Base-by-base conservation (phyloP, 257 asterid species). In the Lycium ferocissimum region DNA sequence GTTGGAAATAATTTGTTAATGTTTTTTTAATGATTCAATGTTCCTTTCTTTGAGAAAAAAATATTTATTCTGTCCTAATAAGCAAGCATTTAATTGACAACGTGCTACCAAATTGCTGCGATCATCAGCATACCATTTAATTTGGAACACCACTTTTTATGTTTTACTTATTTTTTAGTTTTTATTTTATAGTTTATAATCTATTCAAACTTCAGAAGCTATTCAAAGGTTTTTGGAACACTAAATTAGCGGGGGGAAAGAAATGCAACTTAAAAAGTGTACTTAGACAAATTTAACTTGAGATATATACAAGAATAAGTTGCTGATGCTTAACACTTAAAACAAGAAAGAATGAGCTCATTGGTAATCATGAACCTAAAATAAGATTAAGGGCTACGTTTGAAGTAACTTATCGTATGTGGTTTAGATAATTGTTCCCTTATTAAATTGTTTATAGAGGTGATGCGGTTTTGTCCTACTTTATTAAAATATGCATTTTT, bases 211-310 rank as follows among this genome's bases (percentile, higher is more conserved):
- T 2, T 76, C 63, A 22, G 7, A 7, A 47, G 43, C 6, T 51
- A 76, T 76, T 76, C 81, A 76, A 76, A 76, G n/a, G 13, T 22
- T 51, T 75, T 76, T 14, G 63, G 62, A 76, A 76, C 81, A 51
- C 58, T 26, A 51, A 22, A 76, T 20, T 76, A 49, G 56, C 43
- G 13, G 26, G 51, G 51, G 45, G 6, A 49, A 62, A 76, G 51
- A 20, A 73, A 20, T 45, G 6, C 0, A 22, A 6, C 62, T 11
- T 53, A 51, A 76, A 49, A 76, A 76, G 81, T 51, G 81, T 22
- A 76, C 0, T 22, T 76, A 75, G 43, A 75, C 43, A 75, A 49
- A 49, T 49, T 75, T 62, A 49, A 75, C 14, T 22, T 22, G 63
- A 76, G 20, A 51, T 76, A 22, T 13, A 76, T 76, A 26, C 81